phyloP scores from a whole-genome alignment of 495 filamentous ascomycete species.

The Trichocladium uniseriatum region DNA sequence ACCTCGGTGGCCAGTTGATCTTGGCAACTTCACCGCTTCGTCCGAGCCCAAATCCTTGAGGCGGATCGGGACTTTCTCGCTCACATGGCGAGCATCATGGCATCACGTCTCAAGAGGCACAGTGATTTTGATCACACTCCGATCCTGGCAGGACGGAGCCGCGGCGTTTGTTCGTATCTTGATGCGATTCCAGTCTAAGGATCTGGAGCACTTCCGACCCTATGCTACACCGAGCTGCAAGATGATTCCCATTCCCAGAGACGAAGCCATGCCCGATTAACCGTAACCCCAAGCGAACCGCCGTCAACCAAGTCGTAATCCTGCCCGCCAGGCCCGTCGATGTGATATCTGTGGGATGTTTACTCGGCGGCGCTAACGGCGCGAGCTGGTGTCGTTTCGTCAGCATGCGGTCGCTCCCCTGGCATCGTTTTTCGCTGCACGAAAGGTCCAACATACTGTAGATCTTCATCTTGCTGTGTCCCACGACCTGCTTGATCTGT shows the following conservation, averaged over 20 bases:
- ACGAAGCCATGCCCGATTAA: constrained; percentile 28
- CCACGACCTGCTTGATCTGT: constrained; percentile 94
- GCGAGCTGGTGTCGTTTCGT: constrained; percentile 43
- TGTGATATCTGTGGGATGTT: constrained; percentile 27
- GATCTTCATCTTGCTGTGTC: constrained; percentile 93
- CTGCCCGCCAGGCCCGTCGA: constrained; percentile 24
- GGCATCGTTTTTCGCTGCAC: not conserved
- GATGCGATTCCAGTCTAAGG: constrained; percentile 30
- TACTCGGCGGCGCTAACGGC: constrained; percentile 52
- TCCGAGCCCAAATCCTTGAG: too few species aligned
- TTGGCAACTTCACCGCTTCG: too few species aligned
- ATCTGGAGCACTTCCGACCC: constrained; percentile 35
- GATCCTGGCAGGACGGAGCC: constrained; percentile 10
- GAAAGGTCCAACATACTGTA: constrained; percentile 65
- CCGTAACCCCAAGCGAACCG: constrained; percentile 26
- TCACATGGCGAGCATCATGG: too few species aligned
- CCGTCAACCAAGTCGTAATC: constrained; percentile 22
- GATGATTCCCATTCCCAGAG: constrained; percentile 24
- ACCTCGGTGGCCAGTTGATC: too few species aligned
- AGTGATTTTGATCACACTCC: constrained; percentile 13
- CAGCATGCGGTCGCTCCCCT: constrained; percentile 20
- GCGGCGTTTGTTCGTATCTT: constrained; percentile 21
- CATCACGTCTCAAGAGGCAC: not conserved
- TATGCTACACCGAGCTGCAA: constrained; percentile 30
- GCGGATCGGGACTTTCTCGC: too few species aligned